Conservation (phyloP, 1,284 basidiomycete genomes). For the Tilletia caries region DNA sequence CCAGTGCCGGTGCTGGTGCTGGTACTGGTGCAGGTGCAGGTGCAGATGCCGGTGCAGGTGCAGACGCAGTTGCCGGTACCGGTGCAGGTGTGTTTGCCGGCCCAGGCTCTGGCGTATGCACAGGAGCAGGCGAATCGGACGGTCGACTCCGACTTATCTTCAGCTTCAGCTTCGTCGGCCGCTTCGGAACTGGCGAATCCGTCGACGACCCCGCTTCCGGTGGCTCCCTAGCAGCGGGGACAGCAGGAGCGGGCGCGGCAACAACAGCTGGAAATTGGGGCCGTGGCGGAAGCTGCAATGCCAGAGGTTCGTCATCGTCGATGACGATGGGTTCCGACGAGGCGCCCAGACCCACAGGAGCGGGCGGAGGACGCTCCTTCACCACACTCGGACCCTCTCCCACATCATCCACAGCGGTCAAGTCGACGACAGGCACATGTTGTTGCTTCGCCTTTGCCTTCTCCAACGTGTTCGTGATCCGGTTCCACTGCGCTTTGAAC, state of each 20-base stretch:
- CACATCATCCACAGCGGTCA: background rate
- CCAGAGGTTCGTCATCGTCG: background rate
- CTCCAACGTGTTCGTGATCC: conserved; percentile 51
- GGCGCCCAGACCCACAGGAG: background rate
- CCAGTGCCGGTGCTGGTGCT: background rate
- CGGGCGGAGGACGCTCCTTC: background rate
- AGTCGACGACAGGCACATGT: background rate
- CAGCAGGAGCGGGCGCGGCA: too few species aligned
- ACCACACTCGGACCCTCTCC: background rate
- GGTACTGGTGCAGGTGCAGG: background rate
- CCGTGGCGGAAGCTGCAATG: too few species aligned
- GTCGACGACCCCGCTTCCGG: background rate
- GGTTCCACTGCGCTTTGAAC: conserved; percentile 75
- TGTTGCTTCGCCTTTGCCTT: conserved; percentile 44
- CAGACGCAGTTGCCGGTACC: background rate
- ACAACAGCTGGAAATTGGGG: too few species aligned
- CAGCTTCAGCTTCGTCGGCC: background rate
- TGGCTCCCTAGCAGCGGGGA: too few species aligned
- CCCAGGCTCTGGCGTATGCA: background rate
- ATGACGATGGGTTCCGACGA: background rate
- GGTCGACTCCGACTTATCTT: background rate
- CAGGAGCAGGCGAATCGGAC: background rate
- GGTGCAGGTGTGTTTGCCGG: background rate
- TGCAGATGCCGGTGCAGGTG: background rate
- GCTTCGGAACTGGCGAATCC: background rate